phyloP scores from a whole-genome alignment of 495 filamentous ascomycete species.

The Zalerion maritima region DNA sequence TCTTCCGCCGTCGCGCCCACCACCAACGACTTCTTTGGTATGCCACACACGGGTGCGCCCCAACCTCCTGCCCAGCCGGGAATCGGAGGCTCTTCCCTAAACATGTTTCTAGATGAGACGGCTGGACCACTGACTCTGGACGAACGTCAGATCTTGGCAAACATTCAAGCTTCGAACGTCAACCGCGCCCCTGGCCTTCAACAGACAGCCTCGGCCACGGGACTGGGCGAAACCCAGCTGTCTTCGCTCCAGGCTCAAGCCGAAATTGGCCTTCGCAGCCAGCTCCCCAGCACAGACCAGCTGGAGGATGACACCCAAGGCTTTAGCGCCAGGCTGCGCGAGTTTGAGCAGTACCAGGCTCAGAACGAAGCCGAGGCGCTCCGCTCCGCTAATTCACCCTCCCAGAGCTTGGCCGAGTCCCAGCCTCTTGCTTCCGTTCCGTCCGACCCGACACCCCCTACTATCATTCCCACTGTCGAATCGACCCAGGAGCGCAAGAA shows the following conservation, averaged over 20 bases:
- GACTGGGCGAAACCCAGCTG: conserved; percentile 12
- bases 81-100: too few species aligned
- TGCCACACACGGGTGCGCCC: conserved; percentile 24
- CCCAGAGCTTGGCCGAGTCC: conserved; percentile 4
- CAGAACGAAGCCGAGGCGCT: conserved; percentile 37
- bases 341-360: conserved; percentile 41
- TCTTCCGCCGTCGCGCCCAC: conserved; percentile 36
- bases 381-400: conserved; percentile 3
- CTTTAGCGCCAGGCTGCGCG: conserved; percentile 35
- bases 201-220: too few species aligned
- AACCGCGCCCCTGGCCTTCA: conserved; percentile 20
- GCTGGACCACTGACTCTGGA: conserved; percentile 23
- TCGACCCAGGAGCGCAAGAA: conserved; percentile 1
- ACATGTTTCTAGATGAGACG: too few species aligned
- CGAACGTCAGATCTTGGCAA: conserved; percentile 26
- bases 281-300: conserved; percentile 26
- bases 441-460: conserved; percentile 2
- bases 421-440: conserved; percentile 1
- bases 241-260: conserved; percentile 14
- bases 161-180: conserved; percentile 19
- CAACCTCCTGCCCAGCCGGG: too few species aligned
- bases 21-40: conserved; percentile 54
- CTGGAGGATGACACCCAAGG: conserved; percentile 36
- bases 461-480: conserved; percentile 2
- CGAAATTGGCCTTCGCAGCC: conserved; percentile 20